Evolutionary conservation across 1,139 yeast genomes (phyloP), one percentile per base, ranked within the genome.

Genomic region (Magnusiomyces ingens): DNA sequence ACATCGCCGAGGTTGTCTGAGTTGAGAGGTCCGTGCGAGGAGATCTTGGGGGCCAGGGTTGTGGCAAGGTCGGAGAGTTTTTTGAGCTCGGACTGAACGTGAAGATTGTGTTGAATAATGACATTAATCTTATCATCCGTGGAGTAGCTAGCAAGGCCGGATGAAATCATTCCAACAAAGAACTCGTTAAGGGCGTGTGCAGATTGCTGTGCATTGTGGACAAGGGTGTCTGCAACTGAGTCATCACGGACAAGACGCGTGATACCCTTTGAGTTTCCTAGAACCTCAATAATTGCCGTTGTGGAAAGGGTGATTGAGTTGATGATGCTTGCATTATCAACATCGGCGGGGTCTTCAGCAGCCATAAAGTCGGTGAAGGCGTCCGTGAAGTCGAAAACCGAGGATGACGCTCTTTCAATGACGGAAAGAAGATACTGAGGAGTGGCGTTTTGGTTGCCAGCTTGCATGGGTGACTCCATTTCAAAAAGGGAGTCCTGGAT

Each of bases 301-400:
- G 95, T 78, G 56, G 89, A 82, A 46, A 79, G 80, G 2, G 87
- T 82, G 51, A 87, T 80, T 1, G 86, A 75, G 60, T 80, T 77
- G 59, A 90, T 84, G 36, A 89, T 79, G 45, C 78, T 78, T 51
- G 81, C 81, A 12, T 91, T 95, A 65, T 87, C 96, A 1, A 86
- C 91, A 40, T 40, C 43, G 2, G 43, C 17, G 3, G 18, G 22
- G 6, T 40, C 43, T 40, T 40, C 43, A 15, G 49, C 17, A 51
- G 87, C 75, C 52, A 88, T 75, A 63, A 80, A 84, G 50, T 82
- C 80, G 65, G 86, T 88, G 71, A 89, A 89, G 13, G 85, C 81
- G 17, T 84, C 79, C 4, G 95, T 86, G 68, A 90, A 88, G 50
- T 85, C 94, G 6, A 93, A 87, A 0, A 91, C 89, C 26, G 80